These are phyloP conservation scores for Talaromyces sp. DNA, from an alignment of 2,329 filamentous ascomycete genomes.

Conservation along the genomic window DNA sequence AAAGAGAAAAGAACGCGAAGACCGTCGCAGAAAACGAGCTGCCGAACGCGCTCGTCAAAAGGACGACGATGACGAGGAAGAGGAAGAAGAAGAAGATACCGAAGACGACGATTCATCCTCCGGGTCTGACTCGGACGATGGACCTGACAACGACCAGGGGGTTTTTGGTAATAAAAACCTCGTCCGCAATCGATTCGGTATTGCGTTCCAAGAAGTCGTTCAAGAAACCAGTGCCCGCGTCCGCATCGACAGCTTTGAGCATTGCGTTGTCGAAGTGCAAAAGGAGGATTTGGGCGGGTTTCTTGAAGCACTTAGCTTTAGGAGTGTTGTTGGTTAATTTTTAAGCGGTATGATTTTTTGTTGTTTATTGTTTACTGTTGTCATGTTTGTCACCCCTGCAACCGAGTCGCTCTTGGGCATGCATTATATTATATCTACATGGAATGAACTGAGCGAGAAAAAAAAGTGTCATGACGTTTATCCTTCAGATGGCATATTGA, in stretches of 20 bases:
- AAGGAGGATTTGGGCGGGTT: constrained; percentile 92
- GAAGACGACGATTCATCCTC: constrained; percentile 43
- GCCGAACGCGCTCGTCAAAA: constrained; percentile 47
- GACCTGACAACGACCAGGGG: constrained; percentile 52
- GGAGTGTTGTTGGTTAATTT: constrained; percentile 64
- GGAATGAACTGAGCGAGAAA: neutral
- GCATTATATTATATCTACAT: constrained; percentile 2
- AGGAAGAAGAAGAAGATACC: constrained; percentile 60
- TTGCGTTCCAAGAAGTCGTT: constrained; percentile 92
- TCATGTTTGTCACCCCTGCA: neutral
- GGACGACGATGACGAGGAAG: constrained; percentile 53
- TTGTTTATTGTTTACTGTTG: neutral
- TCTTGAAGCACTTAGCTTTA: constrained; percentile 85
- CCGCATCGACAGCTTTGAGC: constrained; percentile 92
- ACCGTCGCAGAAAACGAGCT: constrained; percentile 56
- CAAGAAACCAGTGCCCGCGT: constrained; percentile 85
- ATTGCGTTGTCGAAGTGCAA: constrained; percentile 94
- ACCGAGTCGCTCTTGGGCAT: neutral
- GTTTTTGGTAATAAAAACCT: constrained; percentile 58
- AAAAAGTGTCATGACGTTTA: neutral
- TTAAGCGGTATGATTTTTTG: constrained; percentile 1
- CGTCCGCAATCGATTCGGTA: constrained; percentile 84
- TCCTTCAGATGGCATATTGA: neutral
- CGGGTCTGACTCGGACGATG: constrained; percentile 35
- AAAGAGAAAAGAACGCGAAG: constrained; percentile 58